Percentiles rank a stretch among this genome's conserved stretches.
phyloP scores from a whole-genome alignment of 2,329 filamentous ascomycete species.

The Hypoxylon sp. region DNA sequence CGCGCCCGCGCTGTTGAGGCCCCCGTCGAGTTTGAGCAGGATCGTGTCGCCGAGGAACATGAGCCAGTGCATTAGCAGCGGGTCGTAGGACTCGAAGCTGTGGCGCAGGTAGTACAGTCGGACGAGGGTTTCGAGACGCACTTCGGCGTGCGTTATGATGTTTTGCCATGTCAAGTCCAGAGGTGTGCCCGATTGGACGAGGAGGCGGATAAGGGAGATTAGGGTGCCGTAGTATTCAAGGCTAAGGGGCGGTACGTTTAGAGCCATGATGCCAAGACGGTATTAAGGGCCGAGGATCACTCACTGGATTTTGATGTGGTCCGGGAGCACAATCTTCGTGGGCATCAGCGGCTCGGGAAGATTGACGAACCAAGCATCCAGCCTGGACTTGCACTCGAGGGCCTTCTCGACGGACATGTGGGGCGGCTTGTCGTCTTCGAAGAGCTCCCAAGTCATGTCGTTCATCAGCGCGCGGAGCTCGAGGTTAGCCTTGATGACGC shows the following conservation, averaged over 20 bases:
- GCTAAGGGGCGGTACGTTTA: conserved; percentile 3
- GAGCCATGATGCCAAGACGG: background rate
- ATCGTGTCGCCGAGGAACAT: conserved; percentile 51
- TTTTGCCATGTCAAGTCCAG: conserved; percentile 33
- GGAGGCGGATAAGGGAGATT: conserved; percentile 40
- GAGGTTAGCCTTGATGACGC: conserved; percentile 50
- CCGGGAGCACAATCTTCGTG: conserved; percentile 49
- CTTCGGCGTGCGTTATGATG: conserved; percentile 48
- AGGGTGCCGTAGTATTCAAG: conserved; percentile 40
- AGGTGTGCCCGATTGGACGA: conserved; percentile 19
- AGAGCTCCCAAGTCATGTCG: conserved; percentile 46
- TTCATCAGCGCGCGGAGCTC: conserved; percentile 52
- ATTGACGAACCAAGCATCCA: conserved; percentile 42
- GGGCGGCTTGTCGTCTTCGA: conserved; percentile 33
- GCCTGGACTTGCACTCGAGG: conserved; percentile 46
- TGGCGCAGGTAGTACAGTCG: conserved; percentile 57
- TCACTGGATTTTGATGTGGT: conserved; percentile 53
- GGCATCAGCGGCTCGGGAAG: conserved; percentile 51
- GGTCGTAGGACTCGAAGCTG: conserved; percentile 53
- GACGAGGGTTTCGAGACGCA: conserved; percentile 53
- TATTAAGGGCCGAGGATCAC: conserved; percentile 2
- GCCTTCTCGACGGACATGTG: conserved; percentile 41
- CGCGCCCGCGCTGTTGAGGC: background rate
- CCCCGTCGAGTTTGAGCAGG: conserved; percentile 47
- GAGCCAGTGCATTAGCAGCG: conserved; percentile 54